Evolutionary conservation across 495 filamentous ascomycete genomes (phyloP), one percentile per base, ranked within the genome.

Genomic region (Podospora fimiseda): DNA sequence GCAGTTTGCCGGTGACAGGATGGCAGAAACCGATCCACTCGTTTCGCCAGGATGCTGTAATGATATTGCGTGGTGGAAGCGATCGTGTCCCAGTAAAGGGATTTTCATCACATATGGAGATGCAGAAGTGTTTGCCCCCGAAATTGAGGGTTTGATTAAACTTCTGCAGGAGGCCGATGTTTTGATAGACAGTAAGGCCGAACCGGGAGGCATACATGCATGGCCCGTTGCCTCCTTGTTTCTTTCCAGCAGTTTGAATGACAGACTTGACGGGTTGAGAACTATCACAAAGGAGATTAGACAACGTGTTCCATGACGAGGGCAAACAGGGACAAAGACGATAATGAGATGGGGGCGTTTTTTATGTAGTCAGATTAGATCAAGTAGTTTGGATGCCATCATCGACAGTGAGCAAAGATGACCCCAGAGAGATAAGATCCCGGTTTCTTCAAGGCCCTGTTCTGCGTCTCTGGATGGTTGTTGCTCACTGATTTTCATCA

Each of bases 161-260:
- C 58, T 77, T 23, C 64, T 86, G 39, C 58, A 71, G 37, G 64
- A 67, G 21, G 72, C 73, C n/a, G 70, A 69, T 43, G 67, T 76
- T 40, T 58, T 65, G 20, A 75, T 85, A 9, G 60, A 60, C 23
- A 73, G 70, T 47, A 57, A 70, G 48, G 72, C 74, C 60, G 80
- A 86, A 56, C 65, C 70, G 33, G 84, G 79, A 3, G 82, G 77
- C 18, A 81, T 90, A 50, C 87, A 91, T 70, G 86, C 84, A 9
- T 90, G 87, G 88, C 87, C 87, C 13, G 82, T 91, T 21, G 86
- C 82, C 14, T 76, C 74, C 27, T 60, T 89, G 40, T 90, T 88
- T 61, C 66, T 90, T 15, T 80, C 80, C 46, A 71, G 72, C 40
- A 76, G 72, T 19, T 61, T 66, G 40, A 69, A 72, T n/a, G 72